A percentile compares a stretch with the other conserved stretches of the same genome.
Evolutionary conservation across 495 filamentous ascomycete species (phyloP).

Genomic region (Xylaria nigripes): DNA sequence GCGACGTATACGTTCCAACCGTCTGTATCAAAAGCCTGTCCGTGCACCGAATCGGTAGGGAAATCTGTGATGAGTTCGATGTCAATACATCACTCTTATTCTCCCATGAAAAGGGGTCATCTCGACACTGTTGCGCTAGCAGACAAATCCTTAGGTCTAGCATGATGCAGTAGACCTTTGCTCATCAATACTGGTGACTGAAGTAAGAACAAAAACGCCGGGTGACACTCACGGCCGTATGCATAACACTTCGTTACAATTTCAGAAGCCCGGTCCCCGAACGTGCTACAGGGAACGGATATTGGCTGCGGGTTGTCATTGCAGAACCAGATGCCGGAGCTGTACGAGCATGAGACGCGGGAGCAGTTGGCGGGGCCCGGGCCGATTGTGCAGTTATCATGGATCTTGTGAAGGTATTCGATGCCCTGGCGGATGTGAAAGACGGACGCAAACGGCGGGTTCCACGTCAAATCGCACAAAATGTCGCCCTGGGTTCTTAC

Average conservation of each 20-base stretch:
- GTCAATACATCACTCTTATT: background rate
- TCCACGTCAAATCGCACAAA: constrained; percentile 2
- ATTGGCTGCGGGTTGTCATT: constrained; percentile 8
- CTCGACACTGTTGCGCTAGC: background rate
- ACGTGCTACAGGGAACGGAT: constrained; percentile 8
- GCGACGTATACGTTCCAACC: constrained; percentile 6
- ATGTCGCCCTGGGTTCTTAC: background rate
- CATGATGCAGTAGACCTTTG: background rate
- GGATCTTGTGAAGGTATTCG: constrained; percentile 2
- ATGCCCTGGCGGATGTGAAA: constrained; percentile 11
- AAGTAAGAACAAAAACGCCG: background rate
- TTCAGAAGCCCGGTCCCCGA: constrained; percentile 6
- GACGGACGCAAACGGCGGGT: constrained; percentile 5
- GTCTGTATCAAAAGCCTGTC: constrained; percentile 4
- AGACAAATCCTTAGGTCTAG: background rate
- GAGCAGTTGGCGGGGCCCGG: constrained; percentile 5
- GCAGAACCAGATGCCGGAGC: constrained; percentile 11
- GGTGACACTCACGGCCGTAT: background rate
- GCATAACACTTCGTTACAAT: constrained; percentile 9
- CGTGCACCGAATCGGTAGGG: constrained; percentile 6
- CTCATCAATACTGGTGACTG: background rate
- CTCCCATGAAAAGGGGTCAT: background rate
- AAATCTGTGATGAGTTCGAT: background rate
- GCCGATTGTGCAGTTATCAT: constrained; percentile 5
- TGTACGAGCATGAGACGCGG: constrained; percentile 8